Evolutionary conservation across 2,329 filamentous ascomycete species (phyloP).

Genomic region (Nannizziopsis barbatae): DNA sequence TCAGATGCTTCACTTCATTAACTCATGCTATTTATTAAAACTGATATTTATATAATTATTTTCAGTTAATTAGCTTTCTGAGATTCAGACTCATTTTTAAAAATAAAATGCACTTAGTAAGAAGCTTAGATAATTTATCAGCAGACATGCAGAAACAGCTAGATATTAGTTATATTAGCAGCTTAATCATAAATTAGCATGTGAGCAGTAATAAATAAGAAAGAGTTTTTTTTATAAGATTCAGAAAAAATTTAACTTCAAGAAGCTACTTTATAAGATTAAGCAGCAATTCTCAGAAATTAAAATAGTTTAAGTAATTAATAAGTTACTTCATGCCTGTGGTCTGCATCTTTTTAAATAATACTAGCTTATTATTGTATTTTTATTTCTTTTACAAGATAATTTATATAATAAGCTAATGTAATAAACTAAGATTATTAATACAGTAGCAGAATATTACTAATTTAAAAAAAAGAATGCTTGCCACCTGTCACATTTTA

Average conservation of each 20-base stretch:
- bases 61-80: constrained; percentile 17
- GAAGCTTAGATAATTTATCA: constrained; percentile 12
- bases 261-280: constrained; percentile 18
- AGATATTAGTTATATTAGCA: too few species aligned
- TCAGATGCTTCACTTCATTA: too few species aligned
- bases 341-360: too few species aligned
- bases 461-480: neutral
- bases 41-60: constrained; percentile 7
- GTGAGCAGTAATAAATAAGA: constrained; percentile 13
- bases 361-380: too few species aligned
- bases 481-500: too few species aligned
- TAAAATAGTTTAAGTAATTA: too few species aligned
- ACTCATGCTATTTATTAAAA: too few species aligned
- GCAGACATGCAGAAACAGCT: neutral
- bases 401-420: neutral
- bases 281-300: constrained; percentile 17
- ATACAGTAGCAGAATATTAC: neutral
- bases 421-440: neutral
- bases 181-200: neutral
- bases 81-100: constrained; percentile 12
- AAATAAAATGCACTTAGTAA: constrained; percentile 16
- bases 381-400: too few species aligned
- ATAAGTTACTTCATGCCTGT: too few species aligned
- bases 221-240: constrained; percentile 14
- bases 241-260: constrained; percentile 15